Conservation (phyloP, 768 basidiomycete genomes). For the Tylopilus rubrobrunneus region DNA sequence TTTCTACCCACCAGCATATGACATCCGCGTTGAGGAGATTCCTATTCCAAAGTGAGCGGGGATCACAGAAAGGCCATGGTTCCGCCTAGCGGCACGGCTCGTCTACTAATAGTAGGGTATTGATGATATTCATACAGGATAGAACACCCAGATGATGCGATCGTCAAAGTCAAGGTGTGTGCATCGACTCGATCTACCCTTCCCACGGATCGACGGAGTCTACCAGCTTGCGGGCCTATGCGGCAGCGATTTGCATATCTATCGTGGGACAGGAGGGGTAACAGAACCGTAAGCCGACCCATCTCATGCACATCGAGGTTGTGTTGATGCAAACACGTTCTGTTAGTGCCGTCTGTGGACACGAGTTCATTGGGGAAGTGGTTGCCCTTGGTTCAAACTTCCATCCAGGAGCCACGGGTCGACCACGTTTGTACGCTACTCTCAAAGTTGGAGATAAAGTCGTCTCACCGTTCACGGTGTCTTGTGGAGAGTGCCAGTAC, state of each 20-base stretch:
- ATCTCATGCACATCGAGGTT: not conserved
- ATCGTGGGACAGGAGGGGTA: constrained; percentile 58
- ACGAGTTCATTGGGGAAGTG: constrained; percentile 76
- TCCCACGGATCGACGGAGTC: not conserved
- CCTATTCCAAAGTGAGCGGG: constrained; percentile 50
- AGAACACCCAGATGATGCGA: constrained; percentile 70
- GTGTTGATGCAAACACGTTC: not conserved
- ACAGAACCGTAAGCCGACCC: constrained; percentile 44
- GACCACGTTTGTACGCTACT: constrained; percentile 60
- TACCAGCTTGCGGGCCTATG: constrained; percentile 62
- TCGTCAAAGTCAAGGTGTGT: constrained; percentile 67
- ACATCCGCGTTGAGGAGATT: constrained; percentile 65
- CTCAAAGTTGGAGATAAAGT: constrained; percentile 73
- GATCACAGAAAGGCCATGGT: too few species aligned
- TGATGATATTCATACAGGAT: constrained; percentile 41
- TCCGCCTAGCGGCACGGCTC: too few species aligned
- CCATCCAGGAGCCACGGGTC: constrained; percentile 36
- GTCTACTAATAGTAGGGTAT: not conserved
- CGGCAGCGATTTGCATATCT: constrained; percentile 74
- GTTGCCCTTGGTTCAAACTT: constrained; percentile 63
- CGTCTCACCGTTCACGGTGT: constrained; percentile 77
- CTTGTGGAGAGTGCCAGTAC: constrained; percentile 83
- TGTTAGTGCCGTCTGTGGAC: constrained; percentile 60
- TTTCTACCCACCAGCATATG: constrained; percentile 65
- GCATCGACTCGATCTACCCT: not conserved